Base-by-base conservation (phyloP, 1,284 basidiomycete genomes). In the Cutaneotrichosporon sp. region DNA sequence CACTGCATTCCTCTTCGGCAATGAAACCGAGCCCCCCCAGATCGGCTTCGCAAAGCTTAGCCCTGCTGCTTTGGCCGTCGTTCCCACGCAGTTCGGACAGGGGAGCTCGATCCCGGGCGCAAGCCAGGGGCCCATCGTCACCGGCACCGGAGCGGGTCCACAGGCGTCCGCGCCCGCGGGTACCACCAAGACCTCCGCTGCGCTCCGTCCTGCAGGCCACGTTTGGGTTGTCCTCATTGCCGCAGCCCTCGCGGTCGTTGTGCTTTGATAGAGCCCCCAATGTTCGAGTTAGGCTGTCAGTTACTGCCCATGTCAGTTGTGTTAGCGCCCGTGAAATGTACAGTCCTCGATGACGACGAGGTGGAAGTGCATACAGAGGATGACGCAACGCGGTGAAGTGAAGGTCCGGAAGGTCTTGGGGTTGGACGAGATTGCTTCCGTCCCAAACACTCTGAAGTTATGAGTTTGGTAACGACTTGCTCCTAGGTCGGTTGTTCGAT, bases 21-120 rank as follows among this genome's bases (percentile, higher is more conserved):
- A 58, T 21, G 57, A 30, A 2, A 58, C 46, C 30, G 30, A 46
- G 18, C 21, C 21, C 7, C 42, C 42, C 10, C 42, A 49, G 57
- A 31, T 58, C n/a, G 57, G 57, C 1, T 58, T 58, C 22, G 57
- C 57, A 8, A 13, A 6, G 10, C 57, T 58, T 18, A 46, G 38
- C 38, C 26, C 47, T 5, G 42, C 57, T 8, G 57, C 57, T 5
- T 13, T 11, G 4, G 46, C 11, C n/a, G 57, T 58, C 31, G 46
- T 49, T 16, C 31, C 42, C 26, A 26, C 42, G 18, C 42, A 42
- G 2, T 8, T 26, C 11, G 57, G 26, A 10, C 40, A 56, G 21
- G 32, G 9, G 36, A 9, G 10, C 18, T 9, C 30, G 42, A 58
- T 58, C 8, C 46, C 57, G 2, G 57, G 57, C 26, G 31, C 30